Evolutionary conservation across 805 yeast genomes (phyloP), one percentile per base, ranked within the genome.

Genomic region (Wickerhamomyces ciferrii): DNA sequence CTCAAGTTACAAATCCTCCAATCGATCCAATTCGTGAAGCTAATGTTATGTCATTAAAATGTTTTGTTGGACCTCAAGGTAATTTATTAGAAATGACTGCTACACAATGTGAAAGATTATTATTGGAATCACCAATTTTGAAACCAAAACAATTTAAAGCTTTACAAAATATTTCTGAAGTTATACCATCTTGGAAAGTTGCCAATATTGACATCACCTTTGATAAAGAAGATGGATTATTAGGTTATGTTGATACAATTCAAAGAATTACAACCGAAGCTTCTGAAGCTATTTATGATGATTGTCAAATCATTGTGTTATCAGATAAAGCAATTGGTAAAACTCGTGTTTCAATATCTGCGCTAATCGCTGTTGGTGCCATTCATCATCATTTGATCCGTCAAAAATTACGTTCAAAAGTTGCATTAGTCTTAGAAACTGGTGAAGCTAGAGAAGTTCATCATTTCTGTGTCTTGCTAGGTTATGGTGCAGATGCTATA

Each of bases 11-110:
- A 29, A 92, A 92, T 70, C 99, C 99, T 48, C 98, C 99, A 43
- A 94, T 92, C 63, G 99, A 92, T 66, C 98, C 99, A 44, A 94
- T 92, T 58, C 84, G 98, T 67, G 99, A 92, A 71, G 84, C 84
- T 49, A 87, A 92, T 56, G 98, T 94, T 61, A 92, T 92, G 99
- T 88, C 97, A 13, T 76, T 94, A 55, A 97, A 92, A 67, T 92
- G 99, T 70, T 89, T 87, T 67, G 83, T 92, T 60, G 99, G 99
- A 46, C 98, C 98, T n/a, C 98, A 94, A 68, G 98, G 96, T 48
- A 92, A 92, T 65, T 70, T 92, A 53, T 77, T 92, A 61, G 98
- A 94, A 67, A 89, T 90, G 91, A 83, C 84, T 60, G 83, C 97
- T 10, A 75, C 77, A 47, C 98, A 94, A 72, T 92, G 97, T 75